Base-by-base conservation (phyloP, 345 rosid genomes). In the Corchorus capsularis region DNA sequence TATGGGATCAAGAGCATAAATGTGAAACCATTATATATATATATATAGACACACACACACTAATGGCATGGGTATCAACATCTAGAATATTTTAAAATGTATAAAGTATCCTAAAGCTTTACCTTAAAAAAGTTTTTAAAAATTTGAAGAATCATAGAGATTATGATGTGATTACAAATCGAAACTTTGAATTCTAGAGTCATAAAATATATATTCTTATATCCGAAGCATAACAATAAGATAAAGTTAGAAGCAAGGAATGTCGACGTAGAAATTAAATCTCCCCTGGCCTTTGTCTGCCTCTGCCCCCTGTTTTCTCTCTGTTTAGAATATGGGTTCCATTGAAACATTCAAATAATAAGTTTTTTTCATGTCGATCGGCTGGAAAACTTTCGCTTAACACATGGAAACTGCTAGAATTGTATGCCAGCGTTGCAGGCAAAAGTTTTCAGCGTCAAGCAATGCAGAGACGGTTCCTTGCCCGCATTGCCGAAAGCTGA, bases 381-480 rank as follows among this genome's bases (percentile, higher is more conserved):
- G 32, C n/a, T n/a, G 27, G 60, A 7, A 27, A 6, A 43, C 47
- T n/a, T 54, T 6, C 7, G 59, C 59, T 54, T 8, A 55, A 4
- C 60, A 10, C n/a, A 6, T 27, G n/a, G 27, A 27, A 49, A 63
- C 53, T 17, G 37, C 0, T 19, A 39, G 39, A 53, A 16, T 53
- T 13, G 32, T 35, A 35, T 71, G 74, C 74, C 27, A 16, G 22
- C 63, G 14, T 54, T 71, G 74, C 50, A 37, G 47, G 19, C 63
- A 71, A 54, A 71, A 39, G 74, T 35, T 71, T 56, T 52, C 47
- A 54, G 63, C 32, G 27, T 16, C 74, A 37, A 71, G 47, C 22
- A 5, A 11, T 8, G 11, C 49, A 3, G 16, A 59, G 22, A 45
- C 5, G 16, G 20, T 45, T 47, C 15, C 0, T 45, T 72, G 67